phyloP scores from a whole-genome alignment of 116 monocot genomes.

The Posidonia oceanica region DNA sequence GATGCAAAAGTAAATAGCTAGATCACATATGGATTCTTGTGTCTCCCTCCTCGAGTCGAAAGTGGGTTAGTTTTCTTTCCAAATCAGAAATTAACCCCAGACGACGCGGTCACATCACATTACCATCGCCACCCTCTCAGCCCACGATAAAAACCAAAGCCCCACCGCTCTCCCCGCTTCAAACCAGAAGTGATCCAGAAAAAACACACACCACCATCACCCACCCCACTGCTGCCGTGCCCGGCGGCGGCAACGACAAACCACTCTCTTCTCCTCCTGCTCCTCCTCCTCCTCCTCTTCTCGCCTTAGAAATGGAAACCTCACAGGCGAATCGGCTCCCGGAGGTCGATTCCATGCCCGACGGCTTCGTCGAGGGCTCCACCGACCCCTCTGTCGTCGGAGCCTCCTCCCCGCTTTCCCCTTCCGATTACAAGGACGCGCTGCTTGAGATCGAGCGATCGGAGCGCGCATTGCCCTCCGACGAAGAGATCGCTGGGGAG shows the following conservation, averaged over 20 bases:
- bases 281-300: not conserved
- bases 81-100: too few relatives aligned
- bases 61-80: too few relatives aligned
- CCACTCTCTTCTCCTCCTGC: not conserved
- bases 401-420: slow-evolving; percentile 6
- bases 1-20: too few relatives aligned
- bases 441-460: slow-evolving; percentile 8
- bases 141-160: too few relatives aligned
- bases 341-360: slow-evolving; percentile 55
- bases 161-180: too few relatives aligned
- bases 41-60: too few relatives aligned
- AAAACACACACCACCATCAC: too few relatives aligned
- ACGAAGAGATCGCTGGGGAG: not conserved
- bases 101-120: too few relatives aligned
- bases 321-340: slow-evolving; percentile 25
- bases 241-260: not conserved
- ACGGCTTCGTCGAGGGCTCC: slow-evolving; percentile 67
- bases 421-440: slow-evolving; percentile 19
- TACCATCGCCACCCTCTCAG: too few relatives aligned
- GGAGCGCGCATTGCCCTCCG: not conserved
- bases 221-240: not conserved
- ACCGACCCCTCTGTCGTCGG: slow-evolving; percentile 5
- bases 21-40: too few relatives aligned
- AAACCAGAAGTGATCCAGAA: too few relatives aligned
- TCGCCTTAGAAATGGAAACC: not conserved